phyloP scores from a whole-genome alignment of 75 land plant genomes.

The Selaginella tamariscina region DNA sequence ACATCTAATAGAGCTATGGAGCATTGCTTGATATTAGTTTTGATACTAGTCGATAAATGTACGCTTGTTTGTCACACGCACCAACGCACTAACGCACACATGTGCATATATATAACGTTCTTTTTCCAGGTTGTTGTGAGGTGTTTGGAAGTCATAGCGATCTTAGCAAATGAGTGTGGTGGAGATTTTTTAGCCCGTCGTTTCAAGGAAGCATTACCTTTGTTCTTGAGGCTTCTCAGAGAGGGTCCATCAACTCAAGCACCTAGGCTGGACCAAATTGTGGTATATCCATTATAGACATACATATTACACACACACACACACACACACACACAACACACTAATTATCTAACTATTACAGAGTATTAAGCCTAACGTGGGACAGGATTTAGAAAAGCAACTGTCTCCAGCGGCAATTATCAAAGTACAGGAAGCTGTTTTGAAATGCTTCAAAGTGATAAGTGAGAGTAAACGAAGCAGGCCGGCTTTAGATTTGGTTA shows the following conservation, averaged over 20 bases:
- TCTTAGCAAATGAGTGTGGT: constrained; percentile 18
- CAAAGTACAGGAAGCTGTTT: constrained; percentile 29
- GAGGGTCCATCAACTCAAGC: constrained; percentile 11
- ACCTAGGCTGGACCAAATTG: constrained; percentile 9
- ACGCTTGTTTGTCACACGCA: neutral
- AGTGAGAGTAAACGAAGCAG: constrained; percentile 19
- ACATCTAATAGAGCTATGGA: neutral
- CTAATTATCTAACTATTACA: constrained; percentile 4
- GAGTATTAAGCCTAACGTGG: neutral
- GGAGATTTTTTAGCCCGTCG: constrained; percentile 32
- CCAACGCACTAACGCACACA: neutral
- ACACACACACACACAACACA: constrained; percentile 3
- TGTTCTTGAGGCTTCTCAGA: constrained; percentile 18
- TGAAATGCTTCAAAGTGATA: constrained; percentile 22
- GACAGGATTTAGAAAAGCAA: constrained; percentile 11
- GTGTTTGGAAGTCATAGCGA: constrained; percentile 22
- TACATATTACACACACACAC: constrained; percentile 4
- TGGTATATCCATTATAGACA: neutral
- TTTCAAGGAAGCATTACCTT: constrained; percentile 26
- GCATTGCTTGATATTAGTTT: neutral
- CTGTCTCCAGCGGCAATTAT: constrained; percentile 22
- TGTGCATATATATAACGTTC: neutral
- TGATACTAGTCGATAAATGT: neutral
- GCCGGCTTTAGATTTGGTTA: constrained; percentile 18
- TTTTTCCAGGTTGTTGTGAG: constrained; percentile 22